These are phyloP conservation scores for Picocystis salinarum DNA, from an alignment of 139 green algal species.

Conservation along the genomic window DNA sequence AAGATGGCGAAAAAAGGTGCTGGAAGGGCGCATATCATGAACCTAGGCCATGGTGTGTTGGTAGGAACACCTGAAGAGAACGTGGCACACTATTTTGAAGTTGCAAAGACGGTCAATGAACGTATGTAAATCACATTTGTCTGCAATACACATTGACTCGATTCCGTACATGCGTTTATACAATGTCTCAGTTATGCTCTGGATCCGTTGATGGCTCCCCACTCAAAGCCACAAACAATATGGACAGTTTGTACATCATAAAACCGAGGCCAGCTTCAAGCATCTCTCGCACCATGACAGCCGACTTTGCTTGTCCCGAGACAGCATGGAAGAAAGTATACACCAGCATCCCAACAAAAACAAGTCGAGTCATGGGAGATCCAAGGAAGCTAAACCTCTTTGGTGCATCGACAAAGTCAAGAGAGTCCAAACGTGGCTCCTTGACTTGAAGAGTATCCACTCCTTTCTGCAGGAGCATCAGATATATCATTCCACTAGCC, in stretches of 20 bases:
- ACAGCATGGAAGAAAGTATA: not conserved
- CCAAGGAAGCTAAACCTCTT: no score
- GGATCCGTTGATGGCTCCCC: no score
- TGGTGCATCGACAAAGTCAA: no score
- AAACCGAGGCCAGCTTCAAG: not conserved
- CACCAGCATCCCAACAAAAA: not conserved
- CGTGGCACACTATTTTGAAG: slow-evolving; percentile 3
- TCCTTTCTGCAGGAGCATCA: slow-evolving; percentile 37
- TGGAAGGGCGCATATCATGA: slow-evolving; percentile 65
- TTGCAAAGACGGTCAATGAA: slow-evolving; percentile 2
- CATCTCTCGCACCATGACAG: no score
- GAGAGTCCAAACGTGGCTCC: not conserved
- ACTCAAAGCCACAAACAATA: not conserved
- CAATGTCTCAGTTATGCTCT: no score
- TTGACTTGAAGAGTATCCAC: slow-evolving; percentile 10
- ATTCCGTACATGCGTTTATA: no score
- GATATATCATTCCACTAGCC: slow-evolving; percentile 34
- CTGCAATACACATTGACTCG: no score
- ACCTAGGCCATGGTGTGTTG: slow-evolving; percentile 78
- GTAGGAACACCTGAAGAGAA: slow-evolving; percentile 6
- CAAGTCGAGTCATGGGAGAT: not conserved
- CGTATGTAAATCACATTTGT: no score
- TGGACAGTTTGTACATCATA: not conserved
- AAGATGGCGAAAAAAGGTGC: slow-evolving; percentile 45
- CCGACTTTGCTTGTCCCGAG: not conserved